These are phyloP conservation scores for Macrolepiota dolichaula DNA, from an alignment of 768 basidiomycete genomes.

Conservation along the genomic window DNA sequence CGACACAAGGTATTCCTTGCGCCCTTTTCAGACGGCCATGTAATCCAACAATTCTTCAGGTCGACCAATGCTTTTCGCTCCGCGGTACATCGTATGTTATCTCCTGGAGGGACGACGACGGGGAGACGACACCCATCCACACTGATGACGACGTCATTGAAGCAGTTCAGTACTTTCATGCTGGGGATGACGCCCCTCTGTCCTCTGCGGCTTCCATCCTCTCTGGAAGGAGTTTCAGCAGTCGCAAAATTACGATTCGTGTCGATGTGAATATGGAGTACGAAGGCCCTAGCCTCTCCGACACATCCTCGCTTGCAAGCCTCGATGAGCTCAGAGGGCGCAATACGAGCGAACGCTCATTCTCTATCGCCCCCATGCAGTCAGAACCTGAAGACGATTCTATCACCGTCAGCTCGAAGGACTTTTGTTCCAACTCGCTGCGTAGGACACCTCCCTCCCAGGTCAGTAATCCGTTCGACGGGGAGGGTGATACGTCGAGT, in stretches of 20 bases:
- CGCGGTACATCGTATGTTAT: conserved; percentile 68
- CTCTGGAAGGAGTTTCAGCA: conserved; percentile 64
- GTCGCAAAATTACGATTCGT: conserved; percentile 70
- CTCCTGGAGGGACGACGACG: conserved; percentile 86
- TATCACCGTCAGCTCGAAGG: conserved; percentile 72
- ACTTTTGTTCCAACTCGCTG: conserved; percentile 33
- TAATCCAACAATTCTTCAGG: conserved; percentile 37
- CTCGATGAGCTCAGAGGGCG: conserved; percentile 65
- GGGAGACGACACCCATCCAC: conserved; percentile 66
- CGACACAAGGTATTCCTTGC: conserved; percentile 57
- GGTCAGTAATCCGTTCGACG: not conserved
- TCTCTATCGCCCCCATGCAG: conserved; percentile 42
- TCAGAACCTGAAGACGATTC: conserved; percentile 66
- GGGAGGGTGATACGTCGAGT: not conserved
- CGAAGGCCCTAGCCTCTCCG: conserved; percentile 88
- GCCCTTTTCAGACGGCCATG: conserved; percentile 3
- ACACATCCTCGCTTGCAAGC: conserved; percentile 80
- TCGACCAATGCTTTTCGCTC: conserved; percentile 83
- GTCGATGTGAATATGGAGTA: conserved; percentile 83
- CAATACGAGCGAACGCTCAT: conserved; percentile 56
- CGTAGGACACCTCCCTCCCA: conserved; percentile 12
- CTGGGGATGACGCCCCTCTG: conserved; percentile 69
- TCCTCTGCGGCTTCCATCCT: conserved; percentile 74
- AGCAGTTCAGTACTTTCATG: conserved; percentile 84
- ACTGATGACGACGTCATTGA: conserved; percentile 78